Evolutionary conservation across 108 stramenopile species (phyloP).

Genomic region (Stephanodiscus minutulus): DNA sequence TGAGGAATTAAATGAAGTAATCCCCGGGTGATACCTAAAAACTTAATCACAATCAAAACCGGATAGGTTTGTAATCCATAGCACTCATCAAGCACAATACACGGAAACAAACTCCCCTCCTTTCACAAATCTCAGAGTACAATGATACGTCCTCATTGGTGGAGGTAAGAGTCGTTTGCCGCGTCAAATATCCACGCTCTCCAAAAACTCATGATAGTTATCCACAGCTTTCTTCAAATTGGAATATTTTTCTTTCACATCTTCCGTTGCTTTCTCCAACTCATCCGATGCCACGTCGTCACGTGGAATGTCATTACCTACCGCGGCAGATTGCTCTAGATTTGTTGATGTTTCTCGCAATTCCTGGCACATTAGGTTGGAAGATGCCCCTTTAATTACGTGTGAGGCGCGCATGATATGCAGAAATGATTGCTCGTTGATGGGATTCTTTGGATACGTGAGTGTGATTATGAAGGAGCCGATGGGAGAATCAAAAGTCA

Average conservation of each 20-base stretch:
- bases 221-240: constrained; percentile 61
- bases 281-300: constrained; percentile 25
- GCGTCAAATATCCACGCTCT: constrained; percentile 55
- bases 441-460: constrained; percentile 51
- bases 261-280: constrained; percentile 21
- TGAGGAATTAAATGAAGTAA: neutral
- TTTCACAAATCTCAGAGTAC: no score
- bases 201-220: constrained; percentile 62
- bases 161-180: neutral
- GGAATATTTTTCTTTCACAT: constrained; percentile 52
- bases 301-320: constrained; percentile 33
- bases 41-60: neutral
- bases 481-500: constrained; percentile 5
- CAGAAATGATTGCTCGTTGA: constrained; percentile 58
- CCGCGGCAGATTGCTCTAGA: constrained; percentile 68
- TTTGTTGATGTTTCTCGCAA: constrained; percentile 64
- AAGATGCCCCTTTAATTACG: constrained; percentile 91
- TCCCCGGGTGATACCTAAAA: neutral
- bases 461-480: neutral
- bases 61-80: neutral
- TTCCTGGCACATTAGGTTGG: constrained; percentile 90
- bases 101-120: neutral
- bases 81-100: neutral
- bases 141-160: neutral
- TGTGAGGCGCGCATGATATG: constrained; percentile 79